Base-by-base conservation (phyloP, 1,139 yeast genomes). In the Geotrichum phurueaensis region DNA sequence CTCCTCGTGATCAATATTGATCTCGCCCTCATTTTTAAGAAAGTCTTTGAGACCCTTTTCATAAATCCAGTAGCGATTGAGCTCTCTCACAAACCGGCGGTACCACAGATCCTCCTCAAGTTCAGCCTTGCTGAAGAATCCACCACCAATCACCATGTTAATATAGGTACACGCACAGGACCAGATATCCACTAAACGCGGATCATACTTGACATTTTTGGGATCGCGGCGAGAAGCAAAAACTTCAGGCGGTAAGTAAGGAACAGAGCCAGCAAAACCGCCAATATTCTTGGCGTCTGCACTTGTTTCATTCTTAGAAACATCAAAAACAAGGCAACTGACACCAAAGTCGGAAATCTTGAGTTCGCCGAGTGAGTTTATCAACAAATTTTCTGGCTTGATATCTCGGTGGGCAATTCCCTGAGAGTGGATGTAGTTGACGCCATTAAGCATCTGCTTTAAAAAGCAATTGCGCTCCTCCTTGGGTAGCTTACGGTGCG, bases 191-290 rank as follows among this genome's bases (percentile, higher is more conserved):
- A 88, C 89, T 54, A 87, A 79, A 61, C 96, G 75, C 3, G 96
- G 89, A 72, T 90, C 96, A 73, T 88, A 90, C 65, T 57, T 43
- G 80, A 48, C 51, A 25, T 59, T 65, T 54, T 53, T 61, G 29
- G 65, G 69, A 81, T 53, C 55, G 54, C 58, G 63, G 59, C 56
- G 64, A 43, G 65, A 57, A 12, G 53, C 61, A 55, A 70, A 89
- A 68, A 89, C 95, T 74, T 90, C 97, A 0, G 97, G 97, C 0
- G 96, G 95, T 67, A 90, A 88, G 70, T 89, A 90, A 0, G 96
- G 96, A 10, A 87, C 83, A 0, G 94, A 85, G 4, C 96, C 96
- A 71, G 82, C 62, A 25, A 64, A 54, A 5, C 68, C 69, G 3
- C 39, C 33, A 23, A 51, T 36, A 36, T 50, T 27, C 5, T 27